Conservation (phyloP, 208 protist species). For the Trypanosomatidae sp. region DNA sequence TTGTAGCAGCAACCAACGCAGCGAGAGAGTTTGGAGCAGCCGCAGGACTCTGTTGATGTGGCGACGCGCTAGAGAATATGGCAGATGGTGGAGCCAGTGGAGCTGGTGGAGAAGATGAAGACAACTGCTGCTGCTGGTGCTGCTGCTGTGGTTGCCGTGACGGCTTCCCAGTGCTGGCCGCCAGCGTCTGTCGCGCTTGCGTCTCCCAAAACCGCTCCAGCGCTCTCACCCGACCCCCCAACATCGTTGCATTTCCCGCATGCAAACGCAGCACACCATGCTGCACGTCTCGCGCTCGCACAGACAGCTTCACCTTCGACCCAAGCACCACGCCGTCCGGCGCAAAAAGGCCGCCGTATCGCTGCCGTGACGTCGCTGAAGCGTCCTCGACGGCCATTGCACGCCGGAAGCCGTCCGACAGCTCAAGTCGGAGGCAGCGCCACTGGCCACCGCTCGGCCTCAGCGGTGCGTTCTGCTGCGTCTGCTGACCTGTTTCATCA, state of each 20-base stretch:
- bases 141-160: slow-evolving; percentile 14
- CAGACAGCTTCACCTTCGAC: slow-evolving; percentile 40
- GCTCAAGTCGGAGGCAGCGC: slow-evolving; percentile 43
- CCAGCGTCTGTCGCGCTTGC: slow-evolving; percentile 34
- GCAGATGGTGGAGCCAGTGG: not conserved
- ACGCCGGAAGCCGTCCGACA: slow-evolving; percentile 73
- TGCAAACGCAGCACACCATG: slow-evolving; percentile 55
- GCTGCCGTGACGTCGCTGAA: slow-evolving; percentile 12
- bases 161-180: slow-evolving; percentile 42
- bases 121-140: not conserved
- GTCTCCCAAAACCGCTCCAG: slow-evolving; percentile 47
- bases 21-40: not conserved
- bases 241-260: slow-evolving; percentile 30
- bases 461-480: slow-evolving; percentile 29
- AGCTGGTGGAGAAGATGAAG: not conserved
- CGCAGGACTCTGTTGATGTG: not conserved
- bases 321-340: slow-evolving; percentile 53
- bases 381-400: slow-evolving; percentile 56
- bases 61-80: no score
- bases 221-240: slow-evolving; percentile 53
- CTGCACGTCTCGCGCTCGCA: slow-evolving; percentile 11
- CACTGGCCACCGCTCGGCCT: slow-evolving; percentile 37
- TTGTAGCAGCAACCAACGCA: no score
- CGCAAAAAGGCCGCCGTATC: slow-evolving; percentile 21
- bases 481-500: slow-evolving; percentile 23